phyloP scores from a whole-genome alignment of 1,284 basidiomycete species.

The Vanrija humicola region DNA sequence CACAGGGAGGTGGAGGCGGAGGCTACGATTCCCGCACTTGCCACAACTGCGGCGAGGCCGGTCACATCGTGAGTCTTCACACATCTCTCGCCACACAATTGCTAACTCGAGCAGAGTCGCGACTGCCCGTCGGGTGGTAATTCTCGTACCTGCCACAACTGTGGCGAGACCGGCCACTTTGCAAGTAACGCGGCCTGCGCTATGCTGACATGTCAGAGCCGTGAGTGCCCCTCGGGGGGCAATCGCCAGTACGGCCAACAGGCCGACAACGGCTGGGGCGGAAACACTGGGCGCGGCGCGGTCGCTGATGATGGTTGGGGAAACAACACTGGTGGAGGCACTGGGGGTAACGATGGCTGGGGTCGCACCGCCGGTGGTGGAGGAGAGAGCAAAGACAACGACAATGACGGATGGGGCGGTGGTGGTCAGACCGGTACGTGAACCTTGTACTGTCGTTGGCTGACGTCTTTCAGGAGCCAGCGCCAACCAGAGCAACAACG shows the following conservation, averaged over 20 bases:
- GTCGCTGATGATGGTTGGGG: background rate
- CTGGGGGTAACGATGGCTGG: background rate
- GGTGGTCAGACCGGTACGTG: too few species aligned
- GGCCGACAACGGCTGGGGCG: too few species aligned
- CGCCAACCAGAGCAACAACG: background rate
- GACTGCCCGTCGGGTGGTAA: constrained; percentile 3
- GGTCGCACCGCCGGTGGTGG: background rate
- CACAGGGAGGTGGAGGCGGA: constrained; percentile 6
- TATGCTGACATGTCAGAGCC: background rate
- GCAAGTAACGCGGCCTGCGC: background rate
- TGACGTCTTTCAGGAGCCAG: too few species aligned
- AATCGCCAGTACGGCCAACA: background rate
- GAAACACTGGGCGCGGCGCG: background rate
- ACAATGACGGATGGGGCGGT: constrained; percentile 1
- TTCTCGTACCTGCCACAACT: background rate
- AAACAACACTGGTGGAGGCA: background rate
- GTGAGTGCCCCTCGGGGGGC: constrained; percentile 3
- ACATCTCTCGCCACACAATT: background rate
- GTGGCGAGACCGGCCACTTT: constrained; percentile 6
- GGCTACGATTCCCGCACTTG: constrained; percentile 6
- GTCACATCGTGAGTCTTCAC: constrained; percentile 1
- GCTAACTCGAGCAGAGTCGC: background rate
- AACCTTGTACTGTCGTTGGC: too few species aligned
- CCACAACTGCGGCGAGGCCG: constrained; percentile 5
- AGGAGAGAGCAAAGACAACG: background rate